A percentile compares a stretch with the other conserved stretches of the same genome.
These are phyloP conservation scores for Chrysosporium queenslandicum DNA, from an alignment of 2,329 filamentous ascomycete genomes.

Conservation along the genomic window DNA sequence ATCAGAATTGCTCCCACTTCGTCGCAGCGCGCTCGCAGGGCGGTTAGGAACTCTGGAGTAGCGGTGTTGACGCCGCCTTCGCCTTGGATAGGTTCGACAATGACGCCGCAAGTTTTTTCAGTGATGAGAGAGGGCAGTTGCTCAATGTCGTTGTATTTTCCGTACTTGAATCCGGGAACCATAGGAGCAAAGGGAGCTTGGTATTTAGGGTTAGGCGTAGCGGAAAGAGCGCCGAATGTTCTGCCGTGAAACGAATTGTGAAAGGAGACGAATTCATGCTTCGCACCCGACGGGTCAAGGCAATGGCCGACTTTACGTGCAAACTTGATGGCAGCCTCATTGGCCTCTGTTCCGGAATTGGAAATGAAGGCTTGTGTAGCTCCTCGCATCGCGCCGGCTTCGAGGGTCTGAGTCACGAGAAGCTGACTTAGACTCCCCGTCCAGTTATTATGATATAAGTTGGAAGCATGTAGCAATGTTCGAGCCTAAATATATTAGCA, in stretches of 20 bases:
- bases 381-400: conserved; percentile 71
- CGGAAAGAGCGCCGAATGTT: conserved; percentile 90
- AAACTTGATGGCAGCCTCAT: conserved; percentile 96
- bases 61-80: conserved; percentile 88
- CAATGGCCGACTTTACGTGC: conserved; percentile 80
- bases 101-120: conserved; percentile 80
- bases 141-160: conserved; percentile 70
- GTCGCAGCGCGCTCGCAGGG: conserved; percentile 73
- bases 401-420: conserved; percentile 68
- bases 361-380: conserved; percentile 78
- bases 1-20: conserved; percentile 82
- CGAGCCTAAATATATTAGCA: conserved; percentile 43
- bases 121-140: conserved; percentile 66
- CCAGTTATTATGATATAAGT: conserved; percentile 96
- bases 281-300: conserved; percentile 58
- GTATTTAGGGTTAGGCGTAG: conserved; percentile 96
- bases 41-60: conserved; percentile 68
- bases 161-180: conserved; percentile 85
- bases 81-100: conserved; percentile 94
- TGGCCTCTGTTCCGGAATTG: conserved; percentile 94
- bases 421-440: conserved; percentile 79
- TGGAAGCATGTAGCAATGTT: conserved; percentile 81
- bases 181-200: conserved; percentile 91
- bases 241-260: conserved; percentile 88
- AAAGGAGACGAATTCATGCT: conserved; percentile 84